A percentile compares a stretch with the other conserved stretches of the same genome.
Conservation (phyloP, 371 early-diverging fungal species). For the Circinella umbellata region DNA sequence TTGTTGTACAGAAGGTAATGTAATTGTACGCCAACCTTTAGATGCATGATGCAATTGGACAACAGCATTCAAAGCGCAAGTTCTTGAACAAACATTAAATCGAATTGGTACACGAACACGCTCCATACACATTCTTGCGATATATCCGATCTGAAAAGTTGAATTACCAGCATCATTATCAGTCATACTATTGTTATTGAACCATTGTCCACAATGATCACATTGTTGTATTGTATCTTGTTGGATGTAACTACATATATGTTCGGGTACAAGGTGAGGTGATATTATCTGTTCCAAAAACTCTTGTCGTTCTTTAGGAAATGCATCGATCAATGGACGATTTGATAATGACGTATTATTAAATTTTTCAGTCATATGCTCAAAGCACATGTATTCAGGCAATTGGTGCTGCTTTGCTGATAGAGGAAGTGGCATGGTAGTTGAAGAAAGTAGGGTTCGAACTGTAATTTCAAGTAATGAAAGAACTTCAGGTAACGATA, state of each 20-base stretch:
- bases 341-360: neutral
- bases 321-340: slow-evolving; percentile 6
- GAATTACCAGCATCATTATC: slow-evolving; percentile 4
- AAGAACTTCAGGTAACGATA: neutral
- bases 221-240: slow-evolving; percentile 26
- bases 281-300: slow-evolving; percentile 4
- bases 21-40: slow-evolving; percentile 22
- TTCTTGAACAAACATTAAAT: slow-evolving; percentile 33
- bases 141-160: slow-evolving; percentile 32
- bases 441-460: slow-evolving; percentile 1
- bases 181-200: slow-evolving; percentile 2
- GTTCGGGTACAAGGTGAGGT: slow-evolving; percentile 8
- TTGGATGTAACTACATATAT: neutral
- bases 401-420: neutral
- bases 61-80: slow-evolving; percentile 27
- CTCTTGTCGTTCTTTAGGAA: slow-evolving; percentile 12
- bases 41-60: slow-evolving; percentile 19
- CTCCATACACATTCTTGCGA: slow-evolving; percentile 32
- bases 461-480: slow-evolving; percentile 13
- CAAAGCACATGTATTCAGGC: neutral
- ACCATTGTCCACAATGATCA: slow-evolving; percentile 38
- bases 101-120: slow-evolving; percentile 36
- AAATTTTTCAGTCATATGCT: neutral
- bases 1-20: neutral
- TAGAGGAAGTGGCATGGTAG: neutral